phyloP scores from a whole-genome alignment of 768 basidiomycete species.

The Suillus decipiens region DNA sequence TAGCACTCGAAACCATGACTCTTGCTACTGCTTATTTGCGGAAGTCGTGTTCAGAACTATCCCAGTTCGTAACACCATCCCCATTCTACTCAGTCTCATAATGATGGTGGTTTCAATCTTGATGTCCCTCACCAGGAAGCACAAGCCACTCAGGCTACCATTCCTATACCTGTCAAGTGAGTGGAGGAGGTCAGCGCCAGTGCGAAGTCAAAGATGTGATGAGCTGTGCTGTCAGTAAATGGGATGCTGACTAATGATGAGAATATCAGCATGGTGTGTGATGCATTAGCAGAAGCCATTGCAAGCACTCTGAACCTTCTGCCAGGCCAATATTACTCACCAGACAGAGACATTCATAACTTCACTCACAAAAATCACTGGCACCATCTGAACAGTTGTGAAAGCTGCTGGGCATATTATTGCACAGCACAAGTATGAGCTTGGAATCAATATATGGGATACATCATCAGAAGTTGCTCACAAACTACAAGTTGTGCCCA shows the following conservation, averaged over 20 bases:
- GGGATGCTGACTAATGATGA: not conserved
- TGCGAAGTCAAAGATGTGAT: too few relatives aligned
- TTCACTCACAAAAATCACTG: not conserved
- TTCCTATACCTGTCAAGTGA: too few relatives aligned
- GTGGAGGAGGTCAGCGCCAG: too few relatives aligned
- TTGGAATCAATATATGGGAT: not conserved
- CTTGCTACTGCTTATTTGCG: too few relatives aligned
- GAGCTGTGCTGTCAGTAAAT: too few relatives aligned
- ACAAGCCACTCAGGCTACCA: too few relatives aligned
- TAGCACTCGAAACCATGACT: too few relatives aligned
- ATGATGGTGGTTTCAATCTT: too few relatives aligned
- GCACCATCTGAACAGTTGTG: not conserved
- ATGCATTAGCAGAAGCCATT: not conserved
- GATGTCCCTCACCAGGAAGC: too few relatives aligned
- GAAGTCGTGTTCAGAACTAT: too few relatives aligned
- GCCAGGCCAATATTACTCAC: not conserved
- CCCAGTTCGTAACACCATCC: too few relatives aligned
- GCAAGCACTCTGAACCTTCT: not conserved
- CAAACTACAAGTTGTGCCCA: not conserved
- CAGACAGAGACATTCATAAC: not conserved
- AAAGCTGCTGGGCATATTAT: not conserved
- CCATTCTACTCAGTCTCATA: too few relatives aligned
- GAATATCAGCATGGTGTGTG: not conserved
- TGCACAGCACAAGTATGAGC: not conserved
- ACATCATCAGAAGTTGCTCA: not conserved